Evolutionary conservation across 768 basidiomycete genomes (phyloP).

Genomic region (Boletus rubescentipes): DNA sequence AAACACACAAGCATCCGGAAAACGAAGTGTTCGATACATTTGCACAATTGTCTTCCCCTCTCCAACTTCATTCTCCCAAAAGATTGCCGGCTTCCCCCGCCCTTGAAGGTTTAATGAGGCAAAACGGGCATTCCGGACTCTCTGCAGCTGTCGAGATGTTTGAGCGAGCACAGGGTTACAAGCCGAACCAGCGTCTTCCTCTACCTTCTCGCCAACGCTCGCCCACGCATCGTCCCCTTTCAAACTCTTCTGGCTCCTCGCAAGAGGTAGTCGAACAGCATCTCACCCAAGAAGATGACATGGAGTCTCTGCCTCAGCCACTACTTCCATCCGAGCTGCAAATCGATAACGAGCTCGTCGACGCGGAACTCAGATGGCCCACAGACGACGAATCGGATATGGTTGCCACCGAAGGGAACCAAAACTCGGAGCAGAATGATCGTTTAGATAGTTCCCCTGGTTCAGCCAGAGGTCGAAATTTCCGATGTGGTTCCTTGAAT

Average conservation of each 20-base stretch:
- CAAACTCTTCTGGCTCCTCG: conserved; percentile 36
- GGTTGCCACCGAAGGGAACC: background rate
- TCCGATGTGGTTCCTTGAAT: conserved; percentile 24
- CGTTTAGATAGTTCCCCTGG: background rate
- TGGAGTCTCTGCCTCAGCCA: conserved; percentile 11
- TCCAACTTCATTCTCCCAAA: conserved; percentile 8
- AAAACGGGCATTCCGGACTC: conserved; percentile 1
- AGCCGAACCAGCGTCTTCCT: background rate
- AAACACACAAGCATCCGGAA: background rate
- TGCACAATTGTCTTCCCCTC: conserved; percentile 24
- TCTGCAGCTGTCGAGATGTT: conserved; percentile 19
- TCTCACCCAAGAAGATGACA: conserved; percentile 42
- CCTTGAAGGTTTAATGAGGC: conserved; percentile 17
- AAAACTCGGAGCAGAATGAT: background rate
- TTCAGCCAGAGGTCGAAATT: conserved; percentile 11
- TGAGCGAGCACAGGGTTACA: conserved; percentile 14
- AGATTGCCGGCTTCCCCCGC: conserved; percentile 21
- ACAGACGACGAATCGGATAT: conserved; percentile 21
- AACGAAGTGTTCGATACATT: conserved; percentile 15
- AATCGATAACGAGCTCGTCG: conserved; percentile 6
- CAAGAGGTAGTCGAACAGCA: conserved; percentile 47
- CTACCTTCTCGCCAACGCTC: conserved; percentile 2
- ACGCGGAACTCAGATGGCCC: conserved; percentile 29
- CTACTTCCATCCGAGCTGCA: background rate
- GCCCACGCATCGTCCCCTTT: conserved; percentile 9